Base-by-base conservation (phyloP, 768 basidiomycete species). In the Pisolithus tinctorius region DNA sequence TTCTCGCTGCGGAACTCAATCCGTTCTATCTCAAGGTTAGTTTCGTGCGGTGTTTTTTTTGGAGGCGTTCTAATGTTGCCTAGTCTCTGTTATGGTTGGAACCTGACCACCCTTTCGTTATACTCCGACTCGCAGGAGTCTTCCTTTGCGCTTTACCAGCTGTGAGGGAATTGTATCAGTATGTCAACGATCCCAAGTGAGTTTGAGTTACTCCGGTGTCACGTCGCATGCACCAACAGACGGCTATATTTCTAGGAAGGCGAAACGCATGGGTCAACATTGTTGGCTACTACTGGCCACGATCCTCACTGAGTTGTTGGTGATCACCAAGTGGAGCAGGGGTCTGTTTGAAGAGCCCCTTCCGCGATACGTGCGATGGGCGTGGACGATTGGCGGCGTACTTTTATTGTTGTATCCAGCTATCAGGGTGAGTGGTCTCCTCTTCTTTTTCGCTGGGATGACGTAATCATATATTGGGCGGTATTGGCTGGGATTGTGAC, bases 181-280 rank as follows among this genome's bases (percentile, higher is more conserved):
- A 92, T 60, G 79, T 88, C 60, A 88, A 84, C 61, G 79, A 87
- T 65, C 85, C 87, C 59, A 79, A 85, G 88, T 91, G 69, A 53
- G 77, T 70, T 43, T 42, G 39, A 25, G 14, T 9, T 14, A 45
- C 6, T 6, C 34, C 29, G 34, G 26, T n/a, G 34, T 14, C 34
- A 34, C 34, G 13, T 34, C 13, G 11, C 34, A 34, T 2, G 5
- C 11, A 13, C 34, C 11, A 34, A 34, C n/a, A 13, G 13, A 13
- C 13, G 30, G 53, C 4, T 52, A 10, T n/a, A 5, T 25, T 9
- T 20, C 49, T 60, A 92, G 90, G 60, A 83, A 75, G 58, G 84
- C 87, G n/a, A 83, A 83, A 55, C 79, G 90, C 51, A 92, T 93
- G 90, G 90, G 91, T 2, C 87, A 90, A 58, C 90, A 93, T 62